Conservation (phyloP, 805 yeast species). For the Wickerhamomyces bisporus region DNA sequence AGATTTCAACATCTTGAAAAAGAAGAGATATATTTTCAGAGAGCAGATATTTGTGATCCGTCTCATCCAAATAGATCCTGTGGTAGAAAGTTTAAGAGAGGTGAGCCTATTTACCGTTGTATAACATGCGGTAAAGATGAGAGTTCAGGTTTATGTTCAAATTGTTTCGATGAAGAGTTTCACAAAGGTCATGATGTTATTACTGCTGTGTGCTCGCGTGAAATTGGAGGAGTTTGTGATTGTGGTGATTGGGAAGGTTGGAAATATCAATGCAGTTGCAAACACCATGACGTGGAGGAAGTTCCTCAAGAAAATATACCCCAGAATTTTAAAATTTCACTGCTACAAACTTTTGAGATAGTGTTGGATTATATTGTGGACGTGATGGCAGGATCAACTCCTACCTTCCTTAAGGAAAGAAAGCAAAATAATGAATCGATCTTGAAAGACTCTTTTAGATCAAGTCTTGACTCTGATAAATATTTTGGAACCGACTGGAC, state of each 20-base stretch:
- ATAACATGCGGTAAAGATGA: slow-evolving; percentile 74
- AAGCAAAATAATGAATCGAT: slow-evolving; percentile 24
- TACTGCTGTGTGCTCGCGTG: slow-evolving; percentile 56
- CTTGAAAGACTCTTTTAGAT: slow-evolving; percentile 31
- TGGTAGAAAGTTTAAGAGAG: slow-evolving; percentile 63
- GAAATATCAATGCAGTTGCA: slow-evolving; percentile 50
- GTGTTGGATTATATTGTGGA: slow-evolving; percentile 58
- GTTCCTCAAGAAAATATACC: slow-evolving; percentile 33
- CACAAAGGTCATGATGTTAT: slow-evolving; percentile 74
- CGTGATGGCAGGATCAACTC: slow-evolving; percentile 41
- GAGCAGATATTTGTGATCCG: slow-evolving; percentile 17
- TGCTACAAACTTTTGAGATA: slow-evolving; percentile 37
- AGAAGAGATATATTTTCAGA: slow-evolving; percentile 16
- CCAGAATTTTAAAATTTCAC: slow-evolving; percentile 33
- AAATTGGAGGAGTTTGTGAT: slow-evolving; percentile 57
- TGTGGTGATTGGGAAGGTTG: slow-evolving; percentile 91
- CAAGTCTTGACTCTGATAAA: slow-evolving; percentile 26
- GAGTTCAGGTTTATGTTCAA: slow-evolving; percentile 75
- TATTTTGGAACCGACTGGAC: slow-evolving; percentile 43
- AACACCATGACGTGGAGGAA: slow-evolving; percentile 26
- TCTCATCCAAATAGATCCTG: slow-evolving; percentile 67
- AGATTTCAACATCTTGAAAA: slow-evolving; percentile 19
- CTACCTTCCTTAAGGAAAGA: slow-evolving; percentile 21
- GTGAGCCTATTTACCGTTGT: slow-evolving; percentile 81
- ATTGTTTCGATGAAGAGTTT: slow-evolving; percentile 63